Percentiles rank a stretch among this genome's conserved stretches.
These are phyloP conservation scores for Ophiostoma montium DNA, from an alignment of 2,329 filamentous ascomycete species.

Conservation along the genomic window DNA sequence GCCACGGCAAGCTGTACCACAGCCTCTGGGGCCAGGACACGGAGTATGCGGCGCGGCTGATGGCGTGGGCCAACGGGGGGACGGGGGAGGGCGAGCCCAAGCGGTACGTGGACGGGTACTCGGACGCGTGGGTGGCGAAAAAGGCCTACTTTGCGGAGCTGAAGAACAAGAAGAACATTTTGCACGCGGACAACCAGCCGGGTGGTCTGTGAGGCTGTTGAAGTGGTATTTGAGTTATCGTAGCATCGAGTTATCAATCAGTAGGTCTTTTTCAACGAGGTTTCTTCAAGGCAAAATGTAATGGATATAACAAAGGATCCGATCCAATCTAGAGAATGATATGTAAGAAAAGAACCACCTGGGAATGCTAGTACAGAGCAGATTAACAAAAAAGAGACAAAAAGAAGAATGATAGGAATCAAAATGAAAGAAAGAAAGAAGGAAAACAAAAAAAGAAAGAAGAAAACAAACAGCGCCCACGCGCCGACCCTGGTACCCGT, in stretches of 20 bases:
- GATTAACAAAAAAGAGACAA: too few relatives aligned
- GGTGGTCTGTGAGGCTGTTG: not conserved
- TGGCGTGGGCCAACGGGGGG: constrained; percentile 13
- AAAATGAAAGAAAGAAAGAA: not conserved
- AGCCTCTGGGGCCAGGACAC: constrained; percentile 18
- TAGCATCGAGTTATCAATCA: not conserved
- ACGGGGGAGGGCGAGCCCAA: not conserved
- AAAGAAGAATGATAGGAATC: not conserved
- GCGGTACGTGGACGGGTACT: constrained; percentile 2
- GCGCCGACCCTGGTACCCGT: too few relatives aligned
- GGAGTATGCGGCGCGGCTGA: constrained; percentile 15
- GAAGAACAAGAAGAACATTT: constrained; percentile 2
- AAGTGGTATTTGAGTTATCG: not conserved
- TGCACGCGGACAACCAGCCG: not conserved
- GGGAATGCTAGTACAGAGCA: too few relatives aligned
- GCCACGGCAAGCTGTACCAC: constrained; percentile 25
- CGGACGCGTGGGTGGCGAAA: not conserved
- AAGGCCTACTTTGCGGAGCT: constrained; percentile 1
- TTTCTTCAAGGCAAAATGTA: too few relatives aligned
- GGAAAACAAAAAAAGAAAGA: not conserved
- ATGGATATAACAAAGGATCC: too few relatives aligned
- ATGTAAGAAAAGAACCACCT: too few relatives aligned
- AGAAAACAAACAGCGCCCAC: too few relatives aligned
- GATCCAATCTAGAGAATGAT: too few relatives aligned
- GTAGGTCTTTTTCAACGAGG: not conserved